A percentile compares a stretch with the other conserved stretches of the same genome.
Evolutionary conservation across 2,329 filamentous ascomycete genomes (phyloP).

Genomic region (Raffaelea ambrosiae): DNA sequence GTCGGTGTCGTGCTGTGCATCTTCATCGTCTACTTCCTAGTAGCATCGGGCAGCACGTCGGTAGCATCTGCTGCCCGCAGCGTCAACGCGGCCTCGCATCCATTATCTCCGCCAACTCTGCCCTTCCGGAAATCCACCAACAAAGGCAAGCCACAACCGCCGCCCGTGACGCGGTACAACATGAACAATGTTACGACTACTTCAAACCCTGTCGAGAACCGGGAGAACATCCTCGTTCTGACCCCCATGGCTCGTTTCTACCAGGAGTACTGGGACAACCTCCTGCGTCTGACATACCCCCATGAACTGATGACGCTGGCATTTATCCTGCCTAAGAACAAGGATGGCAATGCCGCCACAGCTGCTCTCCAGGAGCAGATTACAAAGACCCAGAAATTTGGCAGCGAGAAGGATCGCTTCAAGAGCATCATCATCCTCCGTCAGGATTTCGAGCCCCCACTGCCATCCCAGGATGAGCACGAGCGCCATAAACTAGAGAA

Average conservation of each 20-base stretch:
- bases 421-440: slow-evolving; percentile 88
- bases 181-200: slow-evolving; percentile 92
- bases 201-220: slow-evolving; percentile 63
- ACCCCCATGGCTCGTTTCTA: slow-evolving; percentile 94
- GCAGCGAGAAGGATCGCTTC: slow-evolving; percentile 73
- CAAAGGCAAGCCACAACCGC: slow-evolving; percentile 42
- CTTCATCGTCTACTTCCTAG: slow-evolving; percentile 58
- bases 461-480: slow-evolving; percentile 71
- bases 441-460: slow-evolving; percentile 83
- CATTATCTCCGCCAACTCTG: slow-evolving; percentile 64
- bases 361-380: slow-evolving; percentile 76
- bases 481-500: slow-evolving; percentile 89
- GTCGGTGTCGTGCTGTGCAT: slow-evolving; percentile 65
- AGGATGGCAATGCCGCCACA: slow-evolving; percentile 83
- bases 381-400: slow-evolving; percentile 69
- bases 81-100: slow-evolving; percentile 52
- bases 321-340: slow-evolving; percentile 92
- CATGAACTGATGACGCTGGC: slow-evolving; percentile 91
- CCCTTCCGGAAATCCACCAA: slow-evolving; percentile 58
- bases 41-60: slow-evolving; percentile 31
- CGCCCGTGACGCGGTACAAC: slow-evolving; percentile 85
- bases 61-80: slow-evolving; percentile 26
- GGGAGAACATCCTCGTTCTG: slow-evolving; percentile 81
- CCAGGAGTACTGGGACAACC: slow-evolving; percentile 89
- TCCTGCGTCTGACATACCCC: slow-evolving; percentile 75